phyloP scores from a whole-genome alignment of 1,284 basidiomycete species.

The Moesziomyces globuligerus region DNA sequence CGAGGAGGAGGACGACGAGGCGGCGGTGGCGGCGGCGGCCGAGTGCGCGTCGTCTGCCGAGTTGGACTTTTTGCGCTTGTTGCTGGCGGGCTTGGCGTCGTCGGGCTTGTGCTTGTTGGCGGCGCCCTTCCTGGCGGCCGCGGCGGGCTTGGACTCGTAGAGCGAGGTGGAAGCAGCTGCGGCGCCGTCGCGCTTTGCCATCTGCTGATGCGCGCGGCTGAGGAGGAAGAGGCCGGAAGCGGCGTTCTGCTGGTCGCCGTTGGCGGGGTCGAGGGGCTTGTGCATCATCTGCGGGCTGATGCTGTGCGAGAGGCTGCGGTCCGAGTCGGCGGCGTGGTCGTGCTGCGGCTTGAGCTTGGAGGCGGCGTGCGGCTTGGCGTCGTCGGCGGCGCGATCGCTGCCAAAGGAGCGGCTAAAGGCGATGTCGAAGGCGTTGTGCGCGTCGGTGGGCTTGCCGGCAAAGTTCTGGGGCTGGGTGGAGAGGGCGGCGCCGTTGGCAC shows the following conservation, averaged over 20 bases:
- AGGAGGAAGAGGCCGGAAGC: conserved; percentile 83
- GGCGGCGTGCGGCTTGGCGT: conserved; percentile 1
- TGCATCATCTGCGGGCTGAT: conserved; percentile 50
- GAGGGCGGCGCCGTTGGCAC: conserved; percentile 14
- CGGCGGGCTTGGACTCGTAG: conserved; percentile 38
- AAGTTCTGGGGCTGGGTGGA: conserved; percentile 47
- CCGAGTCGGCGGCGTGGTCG: conserved; percentile 18
- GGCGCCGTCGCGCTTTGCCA: conserved; percentile 87
- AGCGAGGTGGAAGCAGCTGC: conserved; percentile 24
- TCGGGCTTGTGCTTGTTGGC: conserved; percentile 18
- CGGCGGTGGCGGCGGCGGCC: background rate
- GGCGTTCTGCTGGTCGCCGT: conserved; percentile 51
- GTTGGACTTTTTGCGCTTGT: conserved; percentile 56
- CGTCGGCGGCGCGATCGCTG: conserved; percentile 11
- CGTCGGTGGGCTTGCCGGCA: conserved; percentile 30
- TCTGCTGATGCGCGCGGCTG: conserved; percentile 91
- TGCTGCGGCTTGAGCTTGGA: conserved; percentile 46
- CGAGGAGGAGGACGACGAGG: background rate
- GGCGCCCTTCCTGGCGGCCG: conserved; percentile 14
- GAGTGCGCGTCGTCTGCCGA: conserved; percentile 31
- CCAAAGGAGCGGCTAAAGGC: conserved; percentile 52
- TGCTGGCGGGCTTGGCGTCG: conserved; percentile 33
- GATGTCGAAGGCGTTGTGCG: conserved; percentile 50
- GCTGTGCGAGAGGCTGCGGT: conserved; percentile 24
- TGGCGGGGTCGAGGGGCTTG: conserved; percentile 18